Evolutionary conservation across 495 filamentous ascomycete species (phyloP), one percentile per base, ranked within the genome.

Genomic region (Aspergillus incahuasiensis): DNA sequence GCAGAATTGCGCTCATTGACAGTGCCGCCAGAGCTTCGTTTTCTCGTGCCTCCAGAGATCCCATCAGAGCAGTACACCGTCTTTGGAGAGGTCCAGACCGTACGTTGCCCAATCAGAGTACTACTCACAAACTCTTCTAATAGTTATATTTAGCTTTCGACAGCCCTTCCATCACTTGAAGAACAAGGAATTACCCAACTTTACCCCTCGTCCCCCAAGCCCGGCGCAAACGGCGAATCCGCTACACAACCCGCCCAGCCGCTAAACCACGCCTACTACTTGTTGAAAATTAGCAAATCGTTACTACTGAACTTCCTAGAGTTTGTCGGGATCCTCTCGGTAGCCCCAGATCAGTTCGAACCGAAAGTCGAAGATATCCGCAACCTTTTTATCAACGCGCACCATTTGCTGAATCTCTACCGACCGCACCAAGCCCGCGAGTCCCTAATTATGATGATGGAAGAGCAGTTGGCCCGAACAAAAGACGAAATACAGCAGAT

Each of bases 371-470:
- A 82, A 3, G 85, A 96, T 61, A 60, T 98, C n/a, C 78, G 84
- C 60, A 88, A 83, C 21, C 62, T 97, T 4, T 86, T 92, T 54
- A 83, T 90, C 63, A 96, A 97, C 70, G 86, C 91, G 50, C 90
- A 97, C 67, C 88, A 91, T 58, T 79, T 92, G 18, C 80, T 97
- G 46, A 98, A 98, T 68, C 86, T 94, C 55, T 97, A 97, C 69
- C 85, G 94, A 20, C 95, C 94, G 2, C 94, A 98, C 68, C 95
- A 98, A 69, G 91, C 92, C 21, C 76, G 94, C 35, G 95, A 97
- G 72, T 91, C 85, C 25, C 74, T 97, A 41, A 95, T 96, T 22
- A 67, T 85, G 64, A 82, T 94, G 79, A 94, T 98, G 91, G 90
- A 96, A 72, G 87, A 89, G 61, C 88, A 94, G 66, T 68, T 96